Percentiles rank a stretch among this genome's conserved stretches.
Evolutionary conservation across 106 monocot species (phyloP).

Genomic region (Allium fistulosum): DNA sequence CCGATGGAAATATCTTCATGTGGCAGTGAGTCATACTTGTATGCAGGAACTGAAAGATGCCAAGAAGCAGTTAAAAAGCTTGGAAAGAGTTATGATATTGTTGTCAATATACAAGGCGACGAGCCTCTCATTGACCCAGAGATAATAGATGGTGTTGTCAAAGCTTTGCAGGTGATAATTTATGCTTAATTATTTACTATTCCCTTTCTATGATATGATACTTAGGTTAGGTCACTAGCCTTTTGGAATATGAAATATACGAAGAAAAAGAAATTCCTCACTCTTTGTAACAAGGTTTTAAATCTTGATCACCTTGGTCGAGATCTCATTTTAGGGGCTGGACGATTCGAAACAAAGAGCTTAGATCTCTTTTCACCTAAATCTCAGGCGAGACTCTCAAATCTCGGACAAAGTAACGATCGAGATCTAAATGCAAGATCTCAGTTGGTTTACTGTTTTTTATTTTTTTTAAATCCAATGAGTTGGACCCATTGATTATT

Average conservation of each 20-base stretch:
- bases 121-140: constrained; percentile 99
- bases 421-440: no score
- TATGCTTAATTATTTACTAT: background rate
- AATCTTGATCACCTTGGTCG: no score
- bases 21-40: background rate
- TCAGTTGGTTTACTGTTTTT: no score
- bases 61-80: constrained; percentile 90
- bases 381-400: no score
- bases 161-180: constrained; percentile 74
- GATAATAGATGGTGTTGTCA: constrained; percentile 95
- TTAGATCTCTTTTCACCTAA: no score
- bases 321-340: no score
- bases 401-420: no score
- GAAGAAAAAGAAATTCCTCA: background rate
- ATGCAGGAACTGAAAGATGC: constrained; percentile 84
- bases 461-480: no score
- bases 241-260: background rate
- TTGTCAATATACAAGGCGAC: constrained; percentile 98
- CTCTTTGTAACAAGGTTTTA: background rate
- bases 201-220: background rate
- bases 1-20: background rate
- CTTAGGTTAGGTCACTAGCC: background rate
- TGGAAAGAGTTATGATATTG: constrained; percentile 80
- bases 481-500: no score
- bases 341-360: no score